phyloP scores from a whole-genome alignment of 2,329 filamentous ascomycete species.

The Dryadomyces quercivorus region DNA sequence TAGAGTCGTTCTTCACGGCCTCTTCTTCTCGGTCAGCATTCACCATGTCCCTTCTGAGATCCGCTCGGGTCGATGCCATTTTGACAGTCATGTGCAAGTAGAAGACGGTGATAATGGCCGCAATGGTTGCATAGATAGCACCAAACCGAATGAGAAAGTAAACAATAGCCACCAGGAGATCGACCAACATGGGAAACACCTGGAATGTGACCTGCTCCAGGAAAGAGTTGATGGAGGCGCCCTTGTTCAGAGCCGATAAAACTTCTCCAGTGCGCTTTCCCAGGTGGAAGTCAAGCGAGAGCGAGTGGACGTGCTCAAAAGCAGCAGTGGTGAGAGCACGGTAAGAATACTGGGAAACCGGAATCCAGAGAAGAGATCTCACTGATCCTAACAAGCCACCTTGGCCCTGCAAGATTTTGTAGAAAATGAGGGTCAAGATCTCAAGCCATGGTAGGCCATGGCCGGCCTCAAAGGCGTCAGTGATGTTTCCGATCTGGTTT shows the following conservation, averaged over 20 bases:
- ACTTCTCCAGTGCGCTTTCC: slow-evolving; percentile 96
- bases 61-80: slow-evolving; percentile 85
- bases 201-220: slow-evolving; percentile 94
- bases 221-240: slow-evolving; percentile 90
- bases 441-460: slow-evolving; percentile 54
- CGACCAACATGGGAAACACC: slow-evolving; percentile 87
- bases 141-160: slow-evolving; percentile 74
- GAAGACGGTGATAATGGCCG: slow-evolving; percentile 83
- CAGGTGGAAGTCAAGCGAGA: slow-evolving; percentile 92
- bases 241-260: slow-evolving; percentile 88
- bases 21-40: slow-evolving; percentile 92
- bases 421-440: slow-evolving; percentile 65
- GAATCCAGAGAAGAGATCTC: slow-evolving; percentile 83
- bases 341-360: slow-evolving; percentile 94
- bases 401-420: slow-evolving; percentile 73
- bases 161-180: slow-evolving; percentile 72
- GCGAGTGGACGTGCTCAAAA: slow-evolving; percentile 91
- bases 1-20: slow-evolving; percentile 96
- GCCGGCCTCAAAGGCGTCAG: slow-evolving; percentile 49
- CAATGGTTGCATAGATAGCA: slow-evolving; percentile 78
- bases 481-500: slow-evolving; percentile 66
- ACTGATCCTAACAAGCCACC: slow-evolving; percentile 78
- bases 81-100: slow-evolving; percentile 95
- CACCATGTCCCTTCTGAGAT: slow-evolving; percentile 85
- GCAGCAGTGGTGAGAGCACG: slow-evolving; percentile 86